Percentiles rank a stretch among this genome's conserved stretches.
phyloP scores from a whole-genome alignment of 2,329 filamentous ascomycete species.

The Erysiphe pulchra region DNA sequence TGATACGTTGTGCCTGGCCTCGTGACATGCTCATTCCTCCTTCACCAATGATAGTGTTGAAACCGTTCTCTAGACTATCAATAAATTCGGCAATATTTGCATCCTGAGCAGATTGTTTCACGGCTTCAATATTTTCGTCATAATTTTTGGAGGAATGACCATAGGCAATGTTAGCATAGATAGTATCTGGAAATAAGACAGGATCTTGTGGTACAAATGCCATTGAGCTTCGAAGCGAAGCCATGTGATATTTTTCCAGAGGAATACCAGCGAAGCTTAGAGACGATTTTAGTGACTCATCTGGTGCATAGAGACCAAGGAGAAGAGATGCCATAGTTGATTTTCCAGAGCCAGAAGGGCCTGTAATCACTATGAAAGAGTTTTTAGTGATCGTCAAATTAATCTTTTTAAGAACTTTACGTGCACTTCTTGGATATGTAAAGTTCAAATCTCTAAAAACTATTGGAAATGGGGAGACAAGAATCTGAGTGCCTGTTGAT shows the following conservation, averaged over 20 bases:
- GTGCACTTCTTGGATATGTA: conserved; percentile 32
- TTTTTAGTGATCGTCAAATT: conserved; percentile 36
- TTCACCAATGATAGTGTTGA: conserved; percentile 50
- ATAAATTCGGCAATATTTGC: conserved; percentile 59
- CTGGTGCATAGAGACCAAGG: conserved; percentile 37
- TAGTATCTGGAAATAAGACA: conserved; percentile 50
- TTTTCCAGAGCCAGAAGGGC: conserved; percentile 51
- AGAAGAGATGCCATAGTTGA: conserved; percentile 58
- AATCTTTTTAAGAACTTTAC: conserved; percentile 33
- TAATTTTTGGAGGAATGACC: conserved; percentile 33
- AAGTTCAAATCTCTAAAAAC: conserved; percentile 38
- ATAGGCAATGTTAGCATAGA: conserved; percentile 64
- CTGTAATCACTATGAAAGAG: conserved; percentile 53
- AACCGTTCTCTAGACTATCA: conserved; percentile 39
- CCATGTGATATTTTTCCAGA: conserved; percentile 30
- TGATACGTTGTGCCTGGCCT: conserved; percentile 60
- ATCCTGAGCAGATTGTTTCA: conserved; percentile 25
- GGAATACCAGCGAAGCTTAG: conserved; percentile 31
- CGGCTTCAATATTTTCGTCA: conserved; percentile 18
- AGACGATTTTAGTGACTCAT: conserved; percentile 5
- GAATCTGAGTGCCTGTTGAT: conserved; percentile 22
- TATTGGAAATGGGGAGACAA: conserved; percentile 19
- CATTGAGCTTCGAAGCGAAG: conserved; percentile 31
- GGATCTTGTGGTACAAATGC: conserved; percentile 47
- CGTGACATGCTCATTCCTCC: conserved; percentile 50